These are phyloP conservation scores for Domatiomyces globalis DNA, from an alignment of 2,329 filamentous ascomycete genomes.

Conservation along the genomic window DNA sequence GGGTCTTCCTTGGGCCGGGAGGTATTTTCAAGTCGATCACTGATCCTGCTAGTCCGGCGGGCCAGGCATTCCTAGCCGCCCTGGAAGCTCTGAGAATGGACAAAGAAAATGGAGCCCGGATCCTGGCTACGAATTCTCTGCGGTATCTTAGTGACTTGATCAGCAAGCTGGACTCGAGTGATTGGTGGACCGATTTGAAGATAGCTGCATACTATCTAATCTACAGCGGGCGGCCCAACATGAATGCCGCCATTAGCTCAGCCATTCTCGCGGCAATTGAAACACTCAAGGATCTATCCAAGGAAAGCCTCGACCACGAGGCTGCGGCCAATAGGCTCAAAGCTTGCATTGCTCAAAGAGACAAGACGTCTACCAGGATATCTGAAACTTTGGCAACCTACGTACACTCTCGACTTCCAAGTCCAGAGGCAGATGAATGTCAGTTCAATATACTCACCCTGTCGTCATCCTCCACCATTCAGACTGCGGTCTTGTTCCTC, in stretches of 20 bases:
- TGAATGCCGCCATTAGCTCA: conserved; percentile 46
- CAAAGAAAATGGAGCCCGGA: conserved; percentile 44
- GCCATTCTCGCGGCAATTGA: conserved; percentile 36
- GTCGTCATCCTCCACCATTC: conserved; percentile 50
- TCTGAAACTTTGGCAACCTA: conserved; percentile 6
- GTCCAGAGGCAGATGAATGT: neutral
- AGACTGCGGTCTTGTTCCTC: conserved; percentile 24
- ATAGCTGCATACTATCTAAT: conserved; percentile 49
- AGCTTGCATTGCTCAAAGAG: conserved; percentile 18
- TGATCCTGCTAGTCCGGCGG: conserved; percentile 24
- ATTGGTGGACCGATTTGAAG: conserved; percentile 44
- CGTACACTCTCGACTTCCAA: neutral
- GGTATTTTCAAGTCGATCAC: conserved; percentile 6
- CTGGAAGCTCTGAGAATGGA: conserved; percentile 40
- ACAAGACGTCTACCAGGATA: conserved; percentile 10
- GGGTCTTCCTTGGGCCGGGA: conserved; percentile 46
- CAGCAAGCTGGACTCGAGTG: conserved; percentile 12
- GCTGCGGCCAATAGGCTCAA: conserved; percentile 16
- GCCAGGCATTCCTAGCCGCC: conserved; percentile 32
- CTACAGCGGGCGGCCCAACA: conserved; percentile 52
- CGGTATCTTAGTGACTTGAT: conserved; percentile 36
- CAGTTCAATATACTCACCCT: conserved; percentile 43
- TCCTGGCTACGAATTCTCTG: conserved; percentile 43
- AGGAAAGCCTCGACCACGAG: conserved; percentile 1
- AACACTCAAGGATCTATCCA: conserved; percentile 18